These are phyloP conservation scores for Pestalotiopsis sp. DNA, from an alignment of 2,329 filamentous ascomycete genomes.

Conservation along the genomic window DNA sequence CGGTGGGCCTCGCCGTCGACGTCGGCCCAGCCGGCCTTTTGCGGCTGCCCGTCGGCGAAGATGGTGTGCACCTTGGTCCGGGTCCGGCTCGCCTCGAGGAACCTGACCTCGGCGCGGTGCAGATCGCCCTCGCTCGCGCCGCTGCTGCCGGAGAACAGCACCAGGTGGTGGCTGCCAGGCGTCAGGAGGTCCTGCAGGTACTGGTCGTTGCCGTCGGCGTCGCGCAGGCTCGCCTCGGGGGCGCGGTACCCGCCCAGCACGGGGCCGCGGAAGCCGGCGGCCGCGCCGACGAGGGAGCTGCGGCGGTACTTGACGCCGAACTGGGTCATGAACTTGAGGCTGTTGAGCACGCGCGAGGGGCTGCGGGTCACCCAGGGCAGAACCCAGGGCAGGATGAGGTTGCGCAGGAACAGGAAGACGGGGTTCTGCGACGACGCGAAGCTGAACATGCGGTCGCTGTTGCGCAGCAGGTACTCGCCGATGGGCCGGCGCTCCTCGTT, in stretches of 20 bases:
- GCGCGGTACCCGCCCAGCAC: conserved; percentile 51
- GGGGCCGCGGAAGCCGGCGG: conserved; percentile 31
- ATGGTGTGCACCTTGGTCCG: conserved; percentile 16
- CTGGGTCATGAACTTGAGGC: conserved; percentile 42
- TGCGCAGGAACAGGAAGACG: conserved; percentile 39
- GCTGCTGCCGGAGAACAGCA: conserved; percentile 34
- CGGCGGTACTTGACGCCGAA: conserved; percentile 45
- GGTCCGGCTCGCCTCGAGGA: conserved; percentile 11
- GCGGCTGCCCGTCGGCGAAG: neutral
- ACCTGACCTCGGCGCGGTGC: conserved; percentile 14
- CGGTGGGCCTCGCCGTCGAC: conserved; percentile 28
- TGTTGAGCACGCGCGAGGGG: conserved; percentile 19
- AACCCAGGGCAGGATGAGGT: conserved; percentile 40
- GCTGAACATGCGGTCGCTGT: conserved; percentile 45
- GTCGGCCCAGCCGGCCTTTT: conserved; percentile 17
- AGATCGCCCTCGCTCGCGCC: conserved; percentile 18
- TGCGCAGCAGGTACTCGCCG: conserved; percentile 42
- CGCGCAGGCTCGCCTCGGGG: conserved; percentile 37
- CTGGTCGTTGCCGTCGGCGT: neutral
- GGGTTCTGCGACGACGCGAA: conserved; percentile 38
- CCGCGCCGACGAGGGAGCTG: conserved; percentile 39
- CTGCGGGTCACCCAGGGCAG: conserved; percentile 36
- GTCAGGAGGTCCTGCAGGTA: conserved; percentile 12
- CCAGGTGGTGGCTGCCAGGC: conserved; percentile 18
- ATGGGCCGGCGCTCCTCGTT: conserved; percentile 50